Base-by-base conservation (phyloP, 1,284 basidiomycete species). In the Prillingera fragicola region DNA sequence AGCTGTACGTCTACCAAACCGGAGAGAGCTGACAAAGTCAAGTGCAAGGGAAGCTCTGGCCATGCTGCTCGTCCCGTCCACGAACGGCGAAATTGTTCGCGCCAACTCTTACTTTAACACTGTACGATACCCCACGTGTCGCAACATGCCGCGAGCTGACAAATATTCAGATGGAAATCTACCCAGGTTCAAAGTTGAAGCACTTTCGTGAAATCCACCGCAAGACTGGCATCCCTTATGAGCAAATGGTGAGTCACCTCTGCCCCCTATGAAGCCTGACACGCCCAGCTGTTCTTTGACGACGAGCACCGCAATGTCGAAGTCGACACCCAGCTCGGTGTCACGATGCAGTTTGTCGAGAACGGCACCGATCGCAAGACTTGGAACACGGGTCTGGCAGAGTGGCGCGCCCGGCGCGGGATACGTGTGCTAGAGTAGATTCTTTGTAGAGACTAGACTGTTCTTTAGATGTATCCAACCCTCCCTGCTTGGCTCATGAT, bases 191-290 rank as follows among this genome's bases (percentile, higher is more conserved):
- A 13, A 90, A 91, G 69, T 70, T 87, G 15, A 75, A 75, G 6
- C 89, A 92, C 60, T 92, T 92, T 73, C 80, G 78, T 63, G 75
- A 78, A 43, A 64, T 91, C 34, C 84, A 87, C 63, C 73, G 81
- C 51, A 79, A 80, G 58, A 92, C 87, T 0, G 83, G 82, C 0
- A 80, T 92, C 39, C 80, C 86, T 0, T 91, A 87, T 60, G 77
- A 79, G 4, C 82, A 90, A 55, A 91, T 90, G 88, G 85, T 84
- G 38, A 13, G 75, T 26, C 42, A 25, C 47, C 38, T 38, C n/a
- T n/a, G n/a, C n/a, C n/a, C n/a, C n/a, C n/a, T n/a, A n/a, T n/a
- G n/a, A n/a, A n/a, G n/a, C 36, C 40, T 43, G 24, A 45, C 40
- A 48, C 25, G 21, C 8, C 4, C 46, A 70, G 86, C 73, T 90